Conservation (phyloP, 1,139 yeast genomes). For the Blastobotrys capitulatus region DNA sequence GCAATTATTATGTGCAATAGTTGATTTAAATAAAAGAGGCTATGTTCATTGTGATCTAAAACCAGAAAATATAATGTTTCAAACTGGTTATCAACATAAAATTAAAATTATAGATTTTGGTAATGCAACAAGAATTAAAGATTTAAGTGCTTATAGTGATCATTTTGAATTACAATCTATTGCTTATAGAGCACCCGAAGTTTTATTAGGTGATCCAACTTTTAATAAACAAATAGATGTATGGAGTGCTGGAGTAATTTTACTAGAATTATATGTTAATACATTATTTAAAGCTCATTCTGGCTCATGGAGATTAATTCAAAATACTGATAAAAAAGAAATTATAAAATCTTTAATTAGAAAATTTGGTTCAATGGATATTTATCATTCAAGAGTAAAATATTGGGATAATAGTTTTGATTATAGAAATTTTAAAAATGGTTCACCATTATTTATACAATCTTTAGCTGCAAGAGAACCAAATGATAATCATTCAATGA, state of each 20-base stretch:
- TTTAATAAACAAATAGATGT: conserved; percentile 24
- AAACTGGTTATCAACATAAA: conserved; percentile 13
- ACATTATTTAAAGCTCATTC: conserved; percentile 15
- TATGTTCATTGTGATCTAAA: conserved; percentile 78
- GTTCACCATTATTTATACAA: conserved; percentile 8
- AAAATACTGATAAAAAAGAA: conserved; percentile 6
- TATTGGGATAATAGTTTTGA: conserved; percentile 15
- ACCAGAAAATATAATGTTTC: conserved; percentile 66
- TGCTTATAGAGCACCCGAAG: conserved; percentile 29
- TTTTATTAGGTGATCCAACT: conserved; percentile 24
- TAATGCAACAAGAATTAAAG: conserved; percentile 18
- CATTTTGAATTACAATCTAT: conserved; percentile 24
- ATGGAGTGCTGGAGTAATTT: conserved; percentile 26
- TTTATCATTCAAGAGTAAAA: conserved; percentile 16
- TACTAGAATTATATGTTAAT: conserved; percentile 23
- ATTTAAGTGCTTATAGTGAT: conserved; percentile 19
- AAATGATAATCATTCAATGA: conserved; percentile 7
- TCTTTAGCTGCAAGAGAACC: conserved; percentile 7
- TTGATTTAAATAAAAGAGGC: conserved; percentile 41
- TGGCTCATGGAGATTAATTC: conserved; percentile 17
- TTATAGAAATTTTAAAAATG: conserved; percentile 7
- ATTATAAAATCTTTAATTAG: conserved; percentile 15
- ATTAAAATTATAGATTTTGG: conserved; percentile 26
- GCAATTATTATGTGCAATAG: conserved; percentile 23
- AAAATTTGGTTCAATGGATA: conserved; percentile 23